These are phyloP conservation scores for Medicago ruthenica DNA, from an alignment of 306 rosid species.

Conservation along the genomic window DNA sequence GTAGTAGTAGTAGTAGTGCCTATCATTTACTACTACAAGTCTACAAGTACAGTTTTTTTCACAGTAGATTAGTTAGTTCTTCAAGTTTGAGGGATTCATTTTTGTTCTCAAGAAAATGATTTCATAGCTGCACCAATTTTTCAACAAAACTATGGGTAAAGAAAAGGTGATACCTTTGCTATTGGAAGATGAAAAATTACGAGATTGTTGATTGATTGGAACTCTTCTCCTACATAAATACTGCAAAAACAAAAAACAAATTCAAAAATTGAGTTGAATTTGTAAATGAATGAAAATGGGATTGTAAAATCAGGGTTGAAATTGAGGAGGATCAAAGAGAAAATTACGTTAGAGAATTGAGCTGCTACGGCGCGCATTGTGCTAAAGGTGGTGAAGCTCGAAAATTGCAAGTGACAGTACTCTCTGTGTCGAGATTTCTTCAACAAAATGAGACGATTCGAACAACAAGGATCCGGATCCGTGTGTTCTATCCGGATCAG, in stretches of 20 bases:
- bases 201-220: constrained; percentile 46
- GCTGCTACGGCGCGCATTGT: constrained; percentile 66
- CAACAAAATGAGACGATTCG: not conserved
- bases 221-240: constrained; percentile 60
- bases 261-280: not conserved
- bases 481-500: not conserved
- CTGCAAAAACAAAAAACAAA: constrained; percentile 44
- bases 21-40: constrained; percentile 9
- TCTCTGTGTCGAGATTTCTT: not conserved
- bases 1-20: not conserved
- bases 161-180: constrained; percentile 54
- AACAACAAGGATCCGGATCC: not conserved
- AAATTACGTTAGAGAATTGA: constrained; percentile 56
- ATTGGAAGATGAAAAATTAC: constrained; percentile 58
- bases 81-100: not conserved
- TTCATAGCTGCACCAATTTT: not conserved
- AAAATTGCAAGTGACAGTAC: not conserved
- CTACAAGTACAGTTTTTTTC: not conserved
- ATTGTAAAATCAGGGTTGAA: constrained; percentile 9
- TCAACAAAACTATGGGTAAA: not conserved
- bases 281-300: not conserved
- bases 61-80: not conserved
- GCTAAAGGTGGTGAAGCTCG: constrained; percentile 25
- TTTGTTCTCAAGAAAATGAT: constrained; percentile 4
- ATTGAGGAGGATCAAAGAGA: not conserved